Base-by-base conservation (phyloP, 176 grass and related monocot species). In the Microstegium vimineum region DNA sequence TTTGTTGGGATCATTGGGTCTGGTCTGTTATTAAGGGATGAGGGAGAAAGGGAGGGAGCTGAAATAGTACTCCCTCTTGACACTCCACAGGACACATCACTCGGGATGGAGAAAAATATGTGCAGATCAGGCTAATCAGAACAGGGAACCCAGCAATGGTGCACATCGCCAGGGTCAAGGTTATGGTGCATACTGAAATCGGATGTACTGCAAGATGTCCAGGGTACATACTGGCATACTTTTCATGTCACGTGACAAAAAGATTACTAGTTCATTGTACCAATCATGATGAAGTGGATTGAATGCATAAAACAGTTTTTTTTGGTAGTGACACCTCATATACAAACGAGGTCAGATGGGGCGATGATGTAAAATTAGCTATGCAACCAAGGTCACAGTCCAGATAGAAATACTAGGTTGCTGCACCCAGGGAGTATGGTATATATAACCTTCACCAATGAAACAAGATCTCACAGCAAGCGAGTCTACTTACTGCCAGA, bases 401-500 rank as follows among this genome's bases (percentile, higher is more conserved):
- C 42, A 57, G 9, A 56, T 51, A 46, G 31, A 73, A 63, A 63
- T 63, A 40, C 32, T 81, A 73, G 0, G 33, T 20, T 40, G 3
- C 30, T 71, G 67, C 56, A 56, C 11, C 30, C 56, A 64, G 51
- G 18, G 23, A 66, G 41, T 59, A 62, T 11, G 47, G 13, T 38
- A 20, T 30, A 1, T 67, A 2, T 59, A 59, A 88, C 8, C 35
- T 43, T 62, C 22, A 46, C 2, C 10, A 46, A 59, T 36, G 46
- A 47, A 52, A 57, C 11, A 57, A 10, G 17, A 85, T 49, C 52
- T 30, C 52, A 69, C 14, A 62, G 49, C 17, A 35, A 61, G 18
- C n/a, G 7, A 56, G 66, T 80, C 31, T 76, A 80, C 83, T 86
- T 92, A 99, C 96, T 76, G 96, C 96, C 67, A 98, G 87, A 76